Evolutionary conservation across 371 early-diverging fungal species (phyloP), one percentile per base, ranked within the genome.

Genomic region (Coemansia sp.): DNA sequence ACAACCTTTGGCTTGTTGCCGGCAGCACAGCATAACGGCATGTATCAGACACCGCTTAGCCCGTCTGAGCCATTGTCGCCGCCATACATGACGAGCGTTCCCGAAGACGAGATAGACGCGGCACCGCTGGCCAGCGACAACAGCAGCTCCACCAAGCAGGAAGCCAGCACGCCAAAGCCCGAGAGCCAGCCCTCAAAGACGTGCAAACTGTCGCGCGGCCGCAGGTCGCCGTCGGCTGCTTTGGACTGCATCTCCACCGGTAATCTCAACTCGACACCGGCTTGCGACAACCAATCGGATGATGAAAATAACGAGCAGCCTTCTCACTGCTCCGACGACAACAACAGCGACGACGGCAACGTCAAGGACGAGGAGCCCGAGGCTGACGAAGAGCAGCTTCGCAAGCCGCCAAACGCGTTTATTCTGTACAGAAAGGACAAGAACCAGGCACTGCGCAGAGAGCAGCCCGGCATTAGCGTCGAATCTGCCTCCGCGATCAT

Each of bases 331-430:
- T 33, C 31, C 54, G 20, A 35, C 20, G 38, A 16, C 20, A 16
- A 54, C 11, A 10, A 38, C 39, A 38, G 48, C 31, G 30, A 58
- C 35, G 35, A 47, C 16, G 48, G 2, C 5, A 47, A 16, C 26
- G 48, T 20, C 30, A 55, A 33, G 12, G 48, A 33, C 42, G 65
- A 41, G 30, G 51, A 56, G 36, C 14, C 38, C 6, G 49, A 49
- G 4, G 38, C n/a, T 9, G n/a, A n/a, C 5, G 7, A n/a, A 56
- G 33, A 50, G 48, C 39, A 63, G 34, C 61, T 72, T 30, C 69
- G 65, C 57, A 72, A 72, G 51, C 72, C 72, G 26, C 57, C 60
- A 12, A 72, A 72, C 11, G 68, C 68, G 20, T 72, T 72, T 47
- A 72, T 72, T 14, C 41, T 68, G 33, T 72, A 72, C 50, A 54